Base-by-base conservation (phyloP, 176 grass and related monocot species). In the Pharus latifolius region DNA sequence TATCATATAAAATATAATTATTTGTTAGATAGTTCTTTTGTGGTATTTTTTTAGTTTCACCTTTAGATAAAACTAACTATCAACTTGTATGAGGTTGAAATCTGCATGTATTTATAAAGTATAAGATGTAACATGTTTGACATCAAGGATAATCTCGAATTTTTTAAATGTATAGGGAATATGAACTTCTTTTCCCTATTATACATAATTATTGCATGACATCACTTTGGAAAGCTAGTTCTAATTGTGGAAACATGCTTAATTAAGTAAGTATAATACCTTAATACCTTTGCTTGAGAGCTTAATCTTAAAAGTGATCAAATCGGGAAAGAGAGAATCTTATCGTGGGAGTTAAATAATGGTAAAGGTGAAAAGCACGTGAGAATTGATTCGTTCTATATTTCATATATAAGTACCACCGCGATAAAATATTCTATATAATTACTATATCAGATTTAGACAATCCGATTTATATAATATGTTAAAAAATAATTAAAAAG, bases 331-430 rank as follows among this genome's bases (percentile, higher is more conserved):
- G 60, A 27, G 17, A 23, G 75, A 67, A 67, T 73, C 34, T 53
- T 67, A 78, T 78, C 68, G 14, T 60, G 7, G 50, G 60, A 60
- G 60, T 27, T 41, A 53, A 68, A 73, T 65, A 9, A 48, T 56
- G 13, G 74, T n/a, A 57, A 63, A 18, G 38, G 35, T 27, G 29
- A 22, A 55, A 61, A 55, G 47, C 67, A 41, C 16, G 47, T 71
- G 50, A 31, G 74, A 50, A 78, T 67, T 48, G 35, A 63, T 80
- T 71, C 77, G 46, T 15, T 6, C 32, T 46, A 30, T 13, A 10
- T 76, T 52, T 57, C 37, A 10, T 10, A 41, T 44, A 33, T 30
- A 54, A 47, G 0, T 27, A 19, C 27, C 40, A 40, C 17, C 20
- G 4, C 24, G 27, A 26, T 56, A 56, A 76, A 65, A 67, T 44